A percentile compares a stretch with the other conserved stretches of the same genome.
Evolutionary conservation across 176 grass and related monocot genomes (phyloP).

Genomic region (Tillandsia leiboldiana): DNA sequence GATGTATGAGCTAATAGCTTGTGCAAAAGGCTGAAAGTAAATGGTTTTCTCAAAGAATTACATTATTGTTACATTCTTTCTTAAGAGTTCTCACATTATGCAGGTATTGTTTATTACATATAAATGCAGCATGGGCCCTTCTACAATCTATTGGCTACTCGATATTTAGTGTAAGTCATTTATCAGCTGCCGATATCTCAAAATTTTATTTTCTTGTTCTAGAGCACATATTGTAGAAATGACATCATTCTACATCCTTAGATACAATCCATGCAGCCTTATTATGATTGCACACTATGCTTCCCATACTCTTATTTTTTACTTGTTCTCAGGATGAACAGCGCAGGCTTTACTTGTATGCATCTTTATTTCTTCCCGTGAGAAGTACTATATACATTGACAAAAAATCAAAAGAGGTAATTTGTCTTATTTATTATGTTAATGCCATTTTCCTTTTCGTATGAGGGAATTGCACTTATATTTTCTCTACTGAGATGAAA

Average conservation of each 20-base stretch:
- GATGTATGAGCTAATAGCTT: background rate
- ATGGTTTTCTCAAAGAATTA: too few relatives aligned
- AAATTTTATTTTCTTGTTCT: slow-evolving; percentile 10
- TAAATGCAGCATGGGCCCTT: slow-evolving; percentile 82
- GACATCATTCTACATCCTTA: background rate
- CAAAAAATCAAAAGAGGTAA: slow-evolving; percentile 80
- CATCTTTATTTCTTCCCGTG: slow-evolving; percentile 53
- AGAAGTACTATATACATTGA: slow-evolving; percentile 56
- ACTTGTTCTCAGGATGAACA: slow-evolving; percentile 52
- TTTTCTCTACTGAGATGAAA: background rate
- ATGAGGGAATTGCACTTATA: background rate
- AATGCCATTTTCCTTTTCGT: background rate
- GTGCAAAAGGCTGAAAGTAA: too few relatives aligned
- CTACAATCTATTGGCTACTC: slow-evolving; percentile 45
- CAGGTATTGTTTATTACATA: slow-evolving; percentile 59
- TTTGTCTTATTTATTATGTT: background rate
- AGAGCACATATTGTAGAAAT: background rate
- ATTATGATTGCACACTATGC: too few relatives aligned
- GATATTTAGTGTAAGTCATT: slow-evolving; percentile 47
- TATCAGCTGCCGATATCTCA: slow-evolving; percentile 28
- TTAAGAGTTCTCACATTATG: slow-evolving; percentile 7
- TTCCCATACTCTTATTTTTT: too few relatives aligned
- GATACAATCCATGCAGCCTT: background rate
- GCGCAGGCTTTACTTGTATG: slow-evolving; percentile 68
- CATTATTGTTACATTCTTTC: too few relatives aligned